phyloP scores from a whole-genome alignment of 2,329 filamentous ascomycete genomes.

The Nectriaceae sp. region DNA sequence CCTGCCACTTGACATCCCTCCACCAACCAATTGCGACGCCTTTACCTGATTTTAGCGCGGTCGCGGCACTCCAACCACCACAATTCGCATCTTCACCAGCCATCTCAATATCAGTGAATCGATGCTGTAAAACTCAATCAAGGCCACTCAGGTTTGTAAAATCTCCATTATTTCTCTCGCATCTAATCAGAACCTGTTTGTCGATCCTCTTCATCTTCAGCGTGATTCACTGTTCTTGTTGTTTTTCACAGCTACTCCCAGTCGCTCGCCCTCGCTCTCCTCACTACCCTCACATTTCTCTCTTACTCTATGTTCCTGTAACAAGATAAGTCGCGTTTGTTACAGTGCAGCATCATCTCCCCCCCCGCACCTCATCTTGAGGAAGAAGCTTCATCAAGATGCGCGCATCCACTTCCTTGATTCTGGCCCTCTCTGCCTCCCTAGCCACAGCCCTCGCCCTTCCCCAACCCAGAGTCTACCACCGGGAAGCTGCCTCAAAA shows the following conservation, averaged over 20 bases:
- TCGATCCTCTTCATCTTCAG: not conserved
- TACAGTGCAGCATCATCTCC: too few species aligned
- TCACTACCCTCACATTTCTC: too few species aligned
- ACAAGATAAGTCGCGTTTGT: too few species aligned
- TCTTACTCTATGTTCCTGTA: too few species aligned
- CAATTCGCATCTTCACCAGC: constrained; percentile 26
- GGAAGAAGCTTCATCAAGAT: constrained; percentile 27
- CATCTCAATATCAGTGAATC: constrained; percentile 29
- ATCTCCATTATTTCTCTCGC: constrained; percentile 9
- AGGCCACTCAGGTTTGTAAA: constrained; percentile 9
- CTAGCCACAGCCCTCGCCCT: constrained; percentile 29
- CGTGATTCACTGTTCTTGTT: too few species aligned
- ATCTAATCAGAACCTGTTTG: constrained; percentile 1
- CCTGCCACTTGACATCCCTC: not conserved
- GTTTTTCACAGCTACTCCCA: too few species aligned
- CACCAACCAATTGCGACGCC: constrained; percentile 1
- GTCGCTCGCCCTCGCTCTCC: too few species aligned
- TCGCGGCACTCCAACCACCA: constrained; percentile 27
- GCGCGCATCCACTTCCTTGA: constrained; percentile 31
- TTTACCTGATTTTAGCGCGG: constrained; percentile 13
- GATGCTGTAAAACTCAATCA: constrained; percentile 22
- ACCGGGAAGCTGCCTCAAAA: constrained; percentile 26
- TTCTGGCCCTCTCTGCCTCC: constrained; percentile 33
- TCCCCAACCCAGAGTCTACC: constrained; percentile 26
- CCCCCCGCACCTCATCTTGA: not conserved